These are phyloP conservation scores for Fusarium miscanthi DNA, from an alignment of 2,329 filamentous ascomycete genomes.

Conservation along the genomic window DNA sequence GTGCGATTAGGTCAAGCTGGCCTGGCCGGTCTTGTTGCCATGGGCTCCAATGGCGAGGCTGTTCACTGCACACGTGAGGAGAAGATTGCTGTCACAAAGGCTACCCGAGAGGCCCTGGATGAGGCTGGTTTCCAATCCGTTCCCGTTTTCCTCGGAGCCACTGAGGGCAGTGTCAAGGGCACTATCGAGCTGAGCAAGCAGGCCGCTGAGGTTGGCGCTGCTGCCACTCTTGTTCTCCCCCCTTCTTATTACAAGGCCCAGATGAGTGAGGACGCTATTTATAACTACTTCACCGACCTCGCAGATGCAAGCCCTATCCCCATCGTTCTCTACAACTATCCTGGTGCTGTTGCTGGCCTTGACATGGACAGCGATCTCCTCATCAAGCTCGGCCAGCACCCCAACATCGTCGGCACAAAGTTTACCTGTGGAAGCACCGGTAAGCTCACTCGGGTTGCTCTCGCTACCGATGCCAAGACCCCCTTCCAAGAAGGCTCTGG, in stretches of 20 bases:
- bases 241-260: conserved; percentile 85
- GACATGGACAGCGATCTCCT: conserved; percentile 92
- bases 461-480: conserved; percentile 77
- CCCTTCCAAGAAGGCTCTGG: conserved; percentile 68
- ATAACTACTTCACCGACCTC: conserved; percentile 79
- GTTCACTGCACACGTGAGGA: conserved; percentile 84
- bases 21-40: conserved; percentile 83
- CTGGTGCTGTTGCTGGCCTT: conserved; percentile 85
- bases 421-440: conserved; percentile 94
- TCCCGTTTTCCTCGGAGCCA: conserved; percentile 86
- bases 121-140: conserved; percentile 79
- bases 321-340: conserved; percentile 92
- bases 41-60: conserved; percentile 93
- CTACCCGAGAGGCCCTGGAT: conserved; percentile 84
- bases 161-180: conserved; percentile 82
- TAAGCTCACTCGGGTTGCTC: conserved; percentile 85
- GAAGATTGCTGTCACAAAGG: conserved; percentile 78
- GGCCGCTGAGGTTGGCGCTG: conserved; percentile 75
- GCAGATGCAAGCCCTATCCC: conserved; percentile 81
- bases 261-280: conserved; percentile 78
- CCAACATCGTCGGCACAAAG: conserved; percentile 88
- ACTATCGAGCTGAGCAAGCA: conserved; percentile 81
- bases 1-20: conserved; percentile 81
- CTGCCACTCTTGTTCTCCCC: conserved; percentile 82
- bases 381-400: conserved; percentile 80